These are phyloP conservation scores for Fusarium sp. DNA, from an alignment of 2,329 filamentous ascomycete genomes.

Conservation along the genomic window DNA sequence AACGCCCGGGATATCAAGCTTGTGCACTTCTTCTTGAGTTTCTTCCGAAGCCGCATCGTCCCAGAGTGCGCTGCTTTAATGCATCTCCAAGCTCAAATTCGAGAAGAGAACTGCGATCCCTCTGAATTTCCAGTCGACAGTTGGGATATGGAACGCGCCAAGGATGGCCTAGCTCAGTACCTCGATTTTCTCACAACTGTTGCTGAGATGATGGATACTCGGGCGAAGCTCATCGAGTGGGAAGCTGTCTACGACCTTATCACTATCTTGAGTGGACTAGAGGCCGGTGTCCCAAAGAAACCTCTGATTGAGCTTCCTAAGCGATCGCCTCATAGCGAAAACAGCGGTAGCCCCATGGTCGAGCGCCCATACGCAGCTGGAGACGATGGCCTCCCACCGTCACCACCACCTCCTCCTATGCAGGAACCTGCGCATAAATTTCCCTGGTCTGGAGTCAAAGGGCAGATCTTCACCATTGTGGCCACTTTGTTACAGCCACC, in stretches of 20 bases:
- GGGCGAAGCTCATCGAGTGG: constrained; percentile 89
- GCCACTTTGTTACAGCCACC: constrained; percentile 91
- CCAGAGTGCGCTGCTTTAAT: constrained; percentile 96
- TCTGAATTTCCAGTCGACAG: constrained; percentile 93
- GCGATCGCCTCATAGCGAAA: constrained; percentile 44
- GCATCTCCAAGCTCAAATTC: constrained; percentile 91
- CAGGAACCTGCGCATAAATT: constrained; percentile 75
- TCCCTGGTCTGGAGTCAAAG: constrained; percentile 83
- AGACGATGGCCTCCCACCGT: constrained; percentile 53
- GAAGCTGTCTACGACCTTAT: constrained; percentile 91
- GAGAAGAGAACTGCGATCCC: constrained; percentile 78
- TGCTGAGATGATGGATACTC: constrained; percentile 86
- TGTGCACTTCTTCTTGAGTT: constrained; percentile 91
- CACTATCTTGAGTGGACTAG: constrained; percentile 86
- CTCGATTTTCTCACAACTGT: constrained; percentile 93
- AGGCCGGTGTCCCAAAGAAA: constrained; percentile 88
- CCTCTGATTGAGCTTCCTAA: constrained; percentile 67
- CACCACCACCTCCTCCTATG: constrained; percentile 60
- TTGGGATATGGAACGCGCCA: constrained; percentile 98
- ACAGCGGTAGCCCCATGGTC: constrained; percentile 58
- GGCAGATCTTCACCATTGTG: constrained; percentile 90
- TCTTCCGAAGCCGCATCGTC: constrained; percentile 92
- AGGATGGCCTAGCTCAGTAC: constrained; percentile 94
- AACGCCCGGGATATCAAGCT: constrained; percentile 70
- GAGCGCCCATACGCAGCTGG: constrained; percentile 72